Percentiles rank a stretch among this genome's conserved stretches.
phyloP scores from a whole-genome alignment of 2,329 filamentous ascomycete genomes.

The Aspergillus calidoustus region DNA sequence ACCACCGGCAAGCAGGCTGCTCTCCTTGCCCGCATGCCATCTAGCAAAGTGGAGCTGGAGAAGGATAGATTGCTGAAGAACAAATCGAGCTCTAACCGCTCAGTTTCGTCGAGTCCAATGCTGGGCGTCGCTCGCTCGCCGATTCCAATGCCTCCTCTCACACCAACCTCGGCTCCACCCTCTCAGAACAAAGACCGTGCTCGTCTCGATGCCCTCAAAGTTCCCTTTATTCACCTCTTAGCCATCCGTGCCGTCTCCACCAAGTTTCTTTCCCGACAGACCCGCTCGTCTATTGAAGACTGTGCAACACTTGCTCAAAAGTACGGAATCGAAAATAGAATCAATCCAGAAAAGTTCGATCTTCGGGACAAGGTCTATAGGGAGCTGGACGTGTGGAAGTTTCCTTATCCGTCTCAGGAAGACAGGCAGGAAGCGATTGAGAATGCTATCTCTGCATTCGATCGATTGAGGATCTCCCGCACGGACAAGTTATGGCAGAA shows the following conservation, averaged over 20 bases:
- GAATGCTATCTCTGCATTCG: conserved; percentile 66
- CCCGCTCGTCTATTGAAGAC: conserved; percentile 55
- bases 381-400: conserved; percentile 66
- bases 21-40: conserved; percentile 36
- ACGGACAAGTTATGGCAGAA: conserved; percentile 67
- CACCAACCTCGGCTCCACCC: conserved; percentile 50
- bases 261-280: conserved; percentile 53
- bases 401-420: conserved; percentile 59
- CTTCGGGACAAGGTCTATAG: conserved; percentile 64
- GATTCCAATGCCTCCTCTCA: conserved; percentile 39
- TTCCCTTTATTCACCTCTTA: conserved; percentile 57
- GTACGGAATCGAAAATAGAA: conserved; percentile 56
- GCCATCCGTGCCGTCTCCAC: conserved; percentile 56
- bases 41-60: conserved; percentile 45
- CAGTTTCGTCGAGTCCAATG: conserved; percentile 48
- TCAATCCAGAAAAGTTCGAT: conserved; percentile 56
- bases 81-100: conserved; percentile 37
- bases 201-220: conserved; percentile 50
- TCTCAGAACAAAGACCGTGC: conserved; percentile 42
- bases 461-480: conserved; percentile 63
- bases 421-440: conserved; percentile 65
- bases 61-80: conserved; percentile 48
- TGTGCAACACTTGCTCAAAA: conserved; percentile 55
- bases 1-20: conserved; percentile 35
- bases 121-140: conserved; percentile 44